Evolutionary conservation across 2,329 filamentous ascomycete genomes (phyloP), one percentile per base, ranked within the genome.

Genomic region (Aspergillus quadricinctus): DNA sequence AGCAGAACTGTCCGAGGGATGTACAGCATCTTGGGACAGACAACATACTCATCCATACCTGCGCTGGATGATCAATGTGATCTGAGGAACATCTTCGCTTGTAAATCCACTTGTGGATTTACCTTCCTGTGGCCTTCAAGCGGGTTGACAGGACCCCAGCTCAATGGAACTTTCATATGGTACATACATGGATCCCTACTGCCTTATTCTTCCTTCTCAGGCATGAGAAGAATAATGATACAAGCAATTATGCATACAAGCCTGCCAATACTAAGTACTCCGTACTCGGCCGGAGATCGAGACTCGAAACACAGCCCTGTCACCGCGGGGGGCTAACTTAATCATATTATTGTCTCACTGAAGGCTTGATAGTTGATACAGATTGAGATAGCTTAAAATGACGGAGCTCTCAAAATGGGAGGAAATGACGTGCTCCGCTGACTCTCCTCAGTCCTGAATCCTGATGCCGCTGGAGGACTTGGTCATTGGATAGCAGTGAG

Each of bases 171-270:
- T 9, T 63, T 63, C 3, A 64, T 65, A 49, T 65, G 65, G 40
- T 71, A 73, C 63, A 74, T 70, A 56, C 69, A 58, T 73, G 69
- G 19, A 71, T 68, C 50, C 70, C 68, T 2, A 62, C 63, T 56
- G 69, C 71, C n/a, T 63, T 71, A 66, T 6, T 66, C 64, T 21
- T 61, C 61, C 0, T 69, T 71, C 51, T 71, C 69, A 4, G 68
- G 69, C 65, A 71, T 69, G 31, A 53, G 63, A 45, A 67, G 63
- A 50, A 70, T 4, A 66, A 51, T 28, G 72, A 54, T 29, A 70
- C 28, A 68, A 25, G 53, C 62, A 14, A 59, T 63, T 66, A 72
- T 71, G 31, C 67, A 70, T 31, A 14, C 4, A 11, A 31, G 29
- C 29, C 29, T 31, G 10, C 10, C 28, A 3, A 11, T 29, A 10